phyloP scores from a whole-genome alignment of 164 flowering plant genomes.

The Berberis vulgaris region DNA sequence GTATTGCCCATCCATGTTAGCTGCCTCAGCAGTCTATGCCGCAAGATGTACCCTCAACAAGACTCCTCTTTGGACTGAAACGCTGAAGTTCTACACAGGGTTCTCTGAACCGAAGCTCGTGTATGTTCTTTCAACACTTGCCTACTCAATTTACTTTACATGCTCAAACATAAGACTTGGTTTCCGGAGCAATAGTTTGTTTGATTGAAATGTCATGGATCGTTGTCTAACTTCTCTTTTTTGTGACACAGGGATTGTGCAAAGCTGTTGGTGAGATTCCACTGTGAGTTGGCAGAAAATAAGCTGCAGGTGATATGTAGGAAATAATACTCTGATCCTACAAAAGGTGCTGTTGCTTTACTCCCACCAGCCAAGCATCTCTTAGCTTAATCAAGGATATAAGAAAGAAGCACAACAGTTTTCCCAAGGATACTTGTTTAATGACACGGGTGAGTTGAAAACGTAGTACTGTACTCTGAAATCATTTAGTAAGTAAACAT shows the following conservation, averaged over 20 bases:
- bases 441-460: too few relatives aligned
- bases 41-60: conserved; percentile 59
- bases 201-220: background rate
- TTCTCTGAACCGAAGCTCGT: conserved; percentile 60
- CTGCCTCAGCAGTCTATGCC: conserved; percentile 92
- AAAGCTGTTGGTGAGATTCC: conserved; percentile 43
- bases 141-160: background rate
- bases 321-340: conserved; percentile 57
- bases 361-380: conserved; percentile 50
- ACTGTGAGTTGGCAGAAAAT: conserved; percentile 32
- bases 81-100: conserved; percentile 68
- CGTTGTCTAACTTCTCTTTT: background rate
- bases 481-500: too few relatives aligned
- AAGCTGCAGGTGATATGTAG: conserved; percentile 46
- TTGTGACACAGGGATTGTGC: conserved; percentile 58
- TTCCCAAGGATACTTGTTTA: too few relatives aligned
- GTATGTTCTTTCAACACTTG: background rate
- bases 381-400: conserved; percentile 1
- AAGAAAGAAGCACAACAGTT: too few relatives aligned
- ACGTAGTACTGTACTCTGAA: too few relatives aligned
- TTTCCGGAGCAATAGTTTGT: background rate
- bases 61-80: conserved; percentile 64
- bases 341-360: conserved; percentile 50
- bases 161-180: background rate
- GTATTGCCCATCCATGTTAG: conserved; percentile 69